Conservation (phyloP, 352 stramenopile genomes). For the Pythium coloratum region DNA sequence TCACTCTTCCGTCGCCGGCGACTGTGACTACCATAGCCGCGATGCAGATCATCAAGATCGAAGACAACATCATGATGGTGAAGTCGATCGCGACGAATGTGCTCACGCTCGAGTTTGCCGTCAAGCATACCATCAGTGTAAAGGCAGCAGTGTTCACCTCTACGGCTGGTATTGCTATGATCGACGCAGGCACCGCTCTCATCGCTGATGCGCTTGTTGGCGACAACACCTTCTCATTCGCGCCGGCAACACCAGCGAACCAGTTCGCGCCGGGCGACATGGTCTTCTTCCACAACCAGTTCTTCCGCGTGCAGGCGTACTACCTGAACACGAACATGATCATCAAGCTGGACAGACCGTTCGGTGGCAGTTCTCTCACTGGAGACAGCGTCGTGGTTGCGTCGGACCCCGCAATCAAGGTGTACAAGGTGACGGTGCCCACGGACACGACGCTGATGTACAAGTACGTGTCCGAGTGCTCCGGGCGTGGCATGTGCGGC, state of each 20-base stretch:
- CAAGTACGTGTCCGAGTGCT: conserved; percentile 76
- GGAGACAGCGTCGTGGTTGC: conserved; percentile 15
- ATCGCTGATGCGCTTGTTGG: conserved; percentile 13
- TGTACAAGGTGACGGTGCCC: conserved; percentile 40
- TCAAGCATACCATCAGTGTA: conserved; percentile 30
- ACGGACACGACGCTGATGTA: conserved; percentile 38
- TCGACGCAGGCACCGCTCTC: neutral
- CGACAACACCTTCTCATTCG: conserved; percentile 21
- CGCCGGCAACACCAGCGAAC: neutral
- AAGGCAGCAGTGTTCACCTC: neutral
- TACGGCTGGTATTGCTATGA: neutral
- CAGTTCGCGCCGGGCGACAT: conserved; percentile 24
- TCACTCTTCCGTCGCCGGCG: too few relatives aligned
- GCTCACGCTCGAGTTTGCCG: conserved; percentile 33
- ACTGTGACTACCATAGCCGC: too few relatives aligned
- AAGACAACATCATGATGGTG: conserved; percentile 24
- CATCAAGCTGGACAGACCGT: conserved; percentile 44
- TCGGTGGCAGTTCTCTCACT: conserved; percentile 35
- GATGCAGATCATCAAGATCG: conserved; percentile 30
- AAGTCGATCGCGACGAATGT: neutral
- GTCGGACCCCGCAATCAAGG: neutral
- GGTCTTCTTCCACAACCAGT: conserved; percentile 65
- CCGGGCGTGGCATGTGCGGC: conserved; percentile 67
- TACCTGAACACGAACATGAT: neutral
- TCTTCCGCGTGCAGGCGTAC: conserved; percentile 42